A percentile compares a stretch with the other conserved stretches of the same genome.
These are phyloP conservation scores for Isatis lusitanica DNA, from an alignment of 441 rosid genomes.

Conservation along the genomic window DNA sequence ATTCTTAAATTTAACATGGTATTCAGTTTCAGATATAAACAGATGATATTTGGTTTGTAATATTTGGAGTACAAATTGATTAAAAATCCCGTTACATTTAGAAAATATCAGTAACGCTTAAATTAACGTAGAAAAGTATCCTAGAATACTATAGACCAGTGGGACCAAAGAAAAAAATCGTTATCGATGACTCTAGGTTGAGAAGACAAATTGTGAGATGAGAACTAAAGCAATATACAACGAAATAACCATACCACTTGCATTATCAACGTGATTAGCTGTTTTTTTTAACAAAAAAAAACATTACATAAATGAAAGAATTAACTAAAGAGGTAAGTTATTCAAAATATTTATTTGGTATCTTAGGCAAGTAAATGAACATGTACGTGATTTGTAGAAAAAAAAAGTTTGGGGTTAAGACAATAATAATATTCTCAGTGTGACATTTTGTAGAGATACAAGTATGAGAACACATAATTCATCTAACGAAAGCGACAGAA, in stretches of 20 bases:
- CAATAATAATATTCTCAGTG: no score
- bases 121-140: constrained; percentile 19
- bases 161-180: constrained; percentile 13
- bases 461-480: no score
- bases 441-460: no score
- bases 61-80: not conserved
- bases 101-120: constrained; percentile 2
- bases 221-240: not conserved
- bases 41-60: not conserved
- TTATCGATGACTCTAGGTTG: not conserved
- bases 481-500: no score
- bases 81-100: not conserved
- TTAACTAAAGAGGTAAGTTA: no score
- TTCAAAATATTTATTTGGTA: no score
- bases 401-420: no score
- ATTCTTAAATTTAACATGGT: not conserved
- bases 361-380: no score
- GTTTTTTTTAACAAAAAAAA: not conserved
- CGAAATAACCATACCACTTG: no score
- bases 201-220: not conserved
- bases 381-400: no score
- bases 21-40: not conserved
- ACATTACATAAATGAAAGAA: no score
- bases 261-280: no score
- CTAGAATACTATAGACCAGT: not conserved